These are phyloP conservation scores for Salix brachista DNA, from an alignment of 345 rosid genomes.

Conservation along the genomic window DNA sequence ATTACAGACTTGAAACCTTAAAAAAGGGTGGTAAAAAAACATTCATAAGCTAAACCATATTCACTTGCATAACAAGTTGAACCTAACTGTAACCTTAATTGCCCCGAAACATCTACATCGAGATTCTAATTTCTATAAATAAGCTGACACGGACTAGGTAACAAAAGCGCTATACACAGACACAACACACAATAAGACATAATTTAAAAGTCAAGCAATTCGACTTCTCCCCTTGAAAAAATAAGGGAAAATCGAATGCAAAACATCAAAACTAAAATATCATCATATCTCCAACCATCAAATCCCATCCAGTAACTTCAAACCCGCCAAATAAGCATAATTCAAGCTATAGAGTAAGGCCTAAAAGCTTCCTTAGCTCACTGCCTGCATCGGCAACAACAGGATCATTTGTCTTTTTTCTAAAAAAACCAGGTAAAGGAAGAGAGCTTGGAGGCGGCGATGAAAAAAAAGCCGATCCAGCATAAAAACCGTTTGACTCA, in stretches of 20 bases:
- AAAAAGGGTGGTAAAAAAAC: background rate
- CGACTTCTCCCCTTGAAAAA: slow-evolving; percentile 75
- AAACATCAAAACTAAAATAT: slow-evolving; percentile 16
- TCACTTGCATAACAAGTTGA: background rate
- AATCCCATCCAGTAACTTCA: background rate
- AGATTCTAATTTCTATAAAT: background rate
- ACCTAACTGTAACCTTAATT: background rate
- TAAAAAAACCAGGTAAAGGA: slow-evolving; percentile 69
- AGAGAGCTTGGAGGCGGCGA: slow-evolving; percentile 96
- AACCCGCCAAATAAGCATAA: background rate
- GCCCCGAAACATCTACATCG: background rate
- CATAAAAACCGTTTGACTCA: slow-evolving; percentile 47
- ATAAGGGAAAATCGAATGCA: slow-evolving; percentile 52
- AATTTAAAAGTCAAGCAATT: slow-evolving; percentile 32
- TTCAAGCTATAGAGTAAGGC: slow-evolving; percentile 33
- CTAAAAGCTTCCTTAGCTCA: slow-evolving; percentile 48
- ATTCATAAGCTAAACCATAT: background rate
- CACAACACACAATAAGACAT: background rate
- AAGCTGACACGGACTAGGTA: background rate
- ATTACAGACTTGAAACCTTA: background rate
- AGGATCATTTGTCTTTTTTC: slow-evolving; percentile 25
- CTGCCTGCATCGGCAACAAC: slow-evolving; percentile 26
- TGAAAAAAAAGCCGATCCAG: slow-evolving; percentile 61
- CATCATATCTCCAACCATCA: background rate
- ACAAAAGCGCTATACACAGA: slow-evolving; percentile 4